Base-by-base conservation (phyloP, 164 flowering plant species). In the Vitis amurensis region DNA sequence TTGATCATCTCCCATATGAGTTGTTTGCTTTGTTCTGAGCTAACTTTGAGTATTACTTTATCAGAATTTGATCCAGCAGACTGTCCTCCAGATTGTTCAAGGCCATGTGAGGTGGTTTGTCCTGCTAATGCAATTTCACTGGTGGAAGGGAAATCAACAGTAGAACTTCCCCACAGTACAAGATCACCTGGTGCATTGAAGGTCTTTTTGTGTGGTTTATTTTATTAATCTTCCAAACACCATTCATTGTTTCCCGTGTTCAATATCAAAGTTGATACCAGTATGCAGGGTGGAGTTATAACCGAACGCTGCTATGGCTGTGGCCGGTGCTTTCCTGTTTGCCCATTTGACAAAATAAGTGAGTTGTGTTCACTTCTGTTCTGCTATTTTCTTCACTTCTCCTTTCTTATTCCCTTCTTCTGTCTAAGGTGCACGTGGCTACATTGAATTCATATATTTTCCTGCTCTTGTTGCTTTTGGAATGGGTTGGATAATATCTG, bases 301-400 rank as follows among this genome's bases (percentile, higher is more conserved):
- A 76, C 85, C 64, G 94, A 90, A 53, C 90, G 98, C 55, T 92
- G 98, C 77, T 92, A 92, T 84, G 96, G 96, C 30, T 91, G 96
- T 82, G 98, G 98, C 2, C 91, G 94, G 51, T 92, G 98, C 83
- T 73, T 86, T 67, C 91, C 94, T 8, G 80, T 86, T 67, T 92
- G 98, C 68, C 96, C 96, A 12, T 92, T 87, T 68, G 96, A 92
- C 66, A 89, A 87, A 75, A 92, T 92, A 82, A 86, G 98, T 92
- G 51, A 49, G 87, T 78, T 59, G 50, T 16, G 14, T 59, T 68
- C 17, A 44, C 64, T 77, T 61, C 23, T 0, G 55, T 77, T 61
- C 23, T 0, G 55, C 29, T 14, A 17, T 31, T 50, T 67, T 59
- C 50, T 53, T 70, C 27, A 23, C 27, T 23, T 23, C 27, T 23